Base-by-base conservation (phyloP, 148 eudicot species). In the Talinum fruticosum region DNA sequence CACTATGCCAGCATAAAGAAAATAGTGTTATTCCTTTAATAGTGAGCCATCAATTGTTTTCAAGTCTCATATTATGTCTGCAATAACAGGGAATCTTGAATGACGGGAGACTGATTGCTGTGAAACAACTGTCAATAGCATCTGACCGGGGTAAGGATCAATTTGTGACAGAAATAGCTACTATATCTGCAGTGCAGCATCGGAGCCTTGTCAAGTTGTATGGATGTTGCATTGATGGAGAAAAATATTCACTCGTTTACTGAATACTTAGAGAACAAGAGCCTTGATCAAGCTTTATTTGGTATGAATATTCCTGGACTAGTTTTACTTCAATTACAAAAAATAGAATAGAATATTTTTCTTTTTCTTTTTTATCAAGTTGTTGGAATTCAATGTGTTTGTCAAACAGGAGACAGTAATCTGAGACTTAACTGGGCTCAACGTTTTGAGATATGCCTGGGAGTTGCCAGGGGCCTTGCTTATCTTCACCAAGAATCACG, bases 211-310 rank as follows among this genome's bases (percentile, higher is more conserved):
- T 91, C 66, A 93, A 86, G 77, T 71, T 94, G 32, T 88, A 90
- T 62, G 97, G 98, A 78, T 94, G 97, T 79, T 92, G 97, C 88
- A 86, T 94, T 66, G 97, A 94, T 57, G 96, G 96, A 75, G 89
- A 85, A 24, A 89, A 88, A 44, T 84, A 90, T 30, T 78, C 92
- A 72, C 91, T 94, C 66, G 98, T 92, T 28, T 94, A 94, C n/a
- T 19, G 98, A 94, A 85, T 94, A 89, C 86, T 87, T 88, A 66
- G 93, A 86, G 77, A 94, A 94, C 85, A 90, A 83, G 86, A 90
- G 96, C 86, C 96, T 94, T 54, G 98, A 94, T 85, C 89, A 90
- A 87, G 89, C 90, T 54, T 81, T 94, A 78, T 94, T 94, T 79
- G 96, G 98, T 92, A 87, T 45, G 76, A 32, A 4, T 37, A 66